These are phyloP conservation scores for Colletotrichum sp. DNA, from an alignment of 2,329 filamentous ascomycete species.

Conservation along the genomic window DNA sequence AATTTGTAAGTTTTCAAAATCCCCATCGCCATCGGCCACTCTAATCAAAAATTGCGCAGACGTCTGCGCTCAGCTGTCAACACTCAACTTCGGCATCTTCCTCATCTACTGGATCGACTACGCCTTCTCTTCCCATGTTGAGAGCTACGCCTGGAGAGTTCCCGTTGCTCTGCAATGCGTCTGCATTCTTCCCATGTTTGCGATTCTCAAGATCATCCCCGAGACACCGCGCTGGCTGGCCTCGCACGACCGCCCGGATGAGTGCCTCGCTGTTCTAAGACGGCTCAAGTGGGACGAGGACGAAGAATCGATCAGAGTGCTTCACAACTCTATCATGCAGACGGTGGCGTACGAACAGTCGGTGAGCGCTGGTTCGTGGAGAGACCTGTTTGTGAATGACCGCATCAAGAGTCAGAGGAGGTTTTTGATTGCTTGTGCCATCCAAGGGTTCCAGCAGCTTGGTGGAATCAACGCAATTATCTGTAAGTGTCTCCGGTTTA, in stretches of 20 bases:
- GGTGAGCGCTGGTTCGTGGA: constrained; percentile 32
- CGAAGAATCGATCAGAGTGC: constrained; percentile 24
- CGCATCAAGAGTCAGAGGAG: constrained; percentile 35
- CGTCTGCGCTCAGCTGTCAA: constrained; percentile 52
- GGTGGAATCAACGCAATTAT: constrained; percentile 55
- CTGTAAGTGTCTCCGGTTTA: constrained; percentile 27
- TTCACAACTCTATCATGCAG: constrained; percentile 35
- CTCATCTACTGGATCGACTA: constrained; percentile 53
- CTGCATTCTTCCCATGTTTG: constrained; percentile 42
- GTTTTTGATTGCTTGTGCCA: constrained; percentile 34
- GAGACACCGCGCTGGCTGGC: constrained; percentile 50
- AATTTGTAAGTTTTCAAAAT: constrained; percentile 26
- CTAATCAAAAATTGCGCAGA: constrained; percentile 24
- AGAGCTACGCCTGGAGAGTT: constrained; percentile 43
- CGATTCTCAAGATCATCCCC: constrained; percentile 41
- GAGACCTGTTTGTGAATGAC: constrained; percentile 34
- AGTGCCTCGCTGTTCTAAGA: constrained; percentile 40
- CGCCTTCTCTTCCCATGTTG: constrained; percentile 35
- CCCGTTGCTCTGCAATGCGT: constrained; percentile 47
- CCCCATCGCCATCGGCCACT: too few species aligned
- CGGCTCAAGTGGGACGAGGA: constrained; percentile 34
- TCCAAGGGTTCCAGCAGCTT: constrained; percentile 46
- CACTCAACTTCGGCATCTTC: constrained; percentile 51
- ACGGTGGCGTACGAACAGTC: constrained; percentile 36
- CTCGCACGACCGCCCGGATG: constrained; percentile 39